phyloP scores from a whole-genome alignment of 73 alveolate species.

The Paramecium sonneborni region DNA sequence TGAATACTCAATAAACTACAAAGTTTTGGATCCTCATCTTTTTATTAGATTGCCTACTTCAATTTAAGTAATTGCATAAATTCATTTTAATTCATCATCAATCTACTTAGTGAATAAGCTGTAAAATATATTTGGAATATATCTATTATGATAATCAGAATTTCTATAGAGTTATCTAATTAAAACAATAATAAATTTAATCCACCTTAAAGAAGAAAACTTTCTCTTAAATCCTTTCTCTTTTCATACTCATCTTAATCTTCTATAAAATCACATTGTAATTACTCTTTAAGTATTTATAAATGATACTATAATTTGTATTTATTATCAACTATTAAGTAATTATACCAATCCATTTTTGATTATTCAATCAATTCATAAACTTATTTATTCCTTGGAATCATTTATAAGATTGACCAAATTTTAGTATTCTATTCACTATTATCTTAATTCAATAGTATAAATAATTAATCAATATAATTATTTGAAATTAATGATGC shows the following conservation, averaged over 20 bases:
- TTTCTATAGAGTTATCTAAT: not conserved
- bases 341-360: not conserved
- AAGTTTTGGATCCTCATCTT: not conserved
- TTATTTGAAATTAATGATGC: not conserved
- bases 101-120: constrained; percentile 1
- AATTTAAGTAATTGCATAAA: not conserved
- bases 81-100: not conserved
- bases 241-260: constrained; percentile 22
- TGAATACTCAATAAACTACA: not conserved
- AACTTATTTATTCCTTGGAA: constrained; percentile 34
- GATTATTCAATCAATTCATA: not conserved
- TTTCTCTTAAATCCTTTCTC: not conserved
- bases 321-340: not conserved
- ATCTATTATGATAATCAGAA: not conserved
- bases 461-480: not conserved
- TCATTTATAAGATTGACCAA: constrained; percentile 7
- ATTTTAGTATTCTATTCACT: not conserved
- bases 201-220: not conserved
- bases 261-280: constrained; percentile 33
- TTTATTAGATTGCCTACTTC: not conserved
- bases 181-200: not conserved
- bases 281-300: not conserved
- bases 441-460: not conserved
- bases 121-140: not conserved
- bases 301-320: constrained; percentile 5